These are phyloP conservation scores for Glonium stellatum DNA, from an alignment of 495 filamentous ascomycete species.

Conservation along the genomic window DNA sequence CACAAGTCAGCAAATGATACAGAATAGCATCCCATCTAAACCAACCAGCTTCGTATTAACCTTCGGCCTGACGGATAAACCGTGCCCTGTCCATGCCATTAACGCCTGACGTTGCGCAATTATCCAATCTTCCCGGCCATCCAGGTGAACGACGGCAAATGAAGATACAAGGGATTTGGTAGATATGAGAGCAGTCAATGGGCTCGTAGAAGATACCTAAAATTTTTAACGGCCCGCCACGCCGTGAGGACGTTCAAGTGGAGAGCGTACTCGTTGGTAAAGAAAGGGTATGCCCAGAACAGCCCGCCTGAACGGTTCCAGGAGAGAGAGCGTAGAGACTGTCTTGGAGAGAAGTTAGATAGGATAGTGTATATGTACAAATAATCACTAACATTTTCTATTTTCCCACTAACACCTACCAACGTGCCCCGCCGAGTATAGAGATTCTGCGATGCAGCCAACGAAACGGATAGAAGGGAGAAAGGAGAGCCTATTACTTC, in stretches of 20 bases:
- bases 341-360: constrained; percentile 43
- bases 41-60: constrained; percentile 64
- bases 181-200: constrained; percentile 77
- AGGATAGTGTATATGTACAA: not conserved
- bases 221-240: not conserved
- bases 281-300: constrained; percentile 82
- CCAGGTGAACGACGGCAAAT: constrained; percentile 77
- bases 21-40: constrained; percentile 1
- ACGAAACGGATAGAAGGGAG: constrained; percentile 83
- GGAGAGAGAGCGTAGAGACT: constrained; percentile 77
- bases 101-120: constrained; percentile 75
- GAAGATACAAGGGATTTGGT: constrained; percentile 78
- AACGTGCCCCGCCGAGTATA: constrained; percentile 87
- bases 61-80: constrained; percentile 64
- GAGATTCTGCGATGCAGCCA: constrained; percentile 87
- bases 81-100: constrained; percentile 93
- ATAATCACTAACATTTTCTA: constrained; percentile 62
- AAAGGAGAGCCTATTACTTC: constrained; percentile 84
- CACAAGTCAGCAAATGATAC: constrained; percentile 37
- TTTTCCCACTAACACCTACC: constrained; percentile 80
- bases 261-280: constrained; percentile 61
- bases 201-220: constrained; percentile 72
- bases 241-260: not conserved
- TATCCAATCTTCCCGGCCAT: constrained; percentile 96
- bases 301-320: constrained; percentile 73